phyloP scores from a whole-genome alignment of 345 rosid genomes.

The Lumnitzera littorea region DNA sequence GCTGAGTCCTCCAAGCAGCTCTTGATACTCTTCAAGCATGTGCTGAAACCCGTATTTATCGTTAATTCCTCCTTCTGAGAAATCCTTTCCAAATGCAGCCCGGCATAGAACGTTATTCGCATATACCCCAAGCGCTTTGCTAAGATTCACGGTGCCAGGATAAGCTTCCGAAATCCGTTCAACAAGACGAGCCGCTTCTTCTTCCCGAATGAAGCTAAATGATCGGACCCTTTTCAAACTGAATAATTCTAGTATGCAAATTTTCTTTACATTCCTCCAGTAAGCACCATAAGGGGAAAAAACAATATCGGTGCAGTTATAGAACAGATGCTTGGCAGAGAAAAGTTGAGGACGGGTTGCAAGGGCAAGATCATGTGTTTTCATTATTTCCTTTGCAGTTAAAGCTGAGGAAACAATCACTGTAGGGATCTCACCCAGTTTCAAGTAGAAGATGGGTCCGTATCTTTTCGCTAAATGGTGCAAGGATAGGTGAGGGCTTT shows the following conservation, averaged over 20 bases:
- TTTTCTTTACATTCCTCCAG: slow-evolving; percentile 35
- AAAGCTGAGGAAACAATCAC: slow-evolving; percentile 36
- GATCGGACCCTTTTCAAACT: slow-evolving; percentile 30
- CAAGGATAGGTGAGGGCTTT: slow-evolving; percentile 29
- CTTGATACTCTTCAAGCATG: slow-evolving; percentile 39
- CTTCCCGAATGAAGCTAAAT: slow-evolving; percentile 24
- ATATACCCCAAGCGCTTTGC: slow-evolving; percentile 18
- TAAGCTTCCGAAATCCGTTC: slow-evolving; percentile 17
- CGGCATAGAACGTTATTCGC: slow-evolving; percentile 30
- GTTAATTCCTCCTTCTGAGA: slow-evolving; percentile 23
- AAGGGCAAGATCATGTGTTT: slow-evolving; percentile 35
- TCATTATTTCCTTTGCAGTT: slow-evolving; percentile 31
- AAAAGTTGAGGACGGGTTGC: slow-evolving; percentile 31
- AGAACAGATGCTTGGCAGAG: slow-evolving; percentile 28
- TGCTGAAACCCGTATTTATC: slow-evolving; percentile 34
- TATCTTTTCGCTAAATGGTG: slow-evolving; percentile 16
- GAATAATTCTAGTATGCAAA: slow-evolving; percentile 33
- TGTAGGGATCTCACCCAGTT: slow-evolving; percentile 40
- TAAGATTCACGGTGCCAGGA: slow-evolving; percentile 18
- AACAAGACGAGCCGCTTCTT: slow-evolving; percentile 31
- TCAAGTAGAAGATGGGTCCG: slow-evolving; percentile 33
- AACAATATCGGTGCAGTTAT: slow-evolving; percentile 26
- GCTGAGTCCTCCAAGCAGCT: slow-evolving; percentile 28
- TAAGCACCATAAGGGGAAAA: slow-evolving; percentile 35
- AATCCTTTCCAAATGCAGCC: slow-evolving; percentile 26